These are phyloP conservation scores for Fusarium miscanthi DNA, from an alignment of 2,329 filamentous ascomycete genomes.

Conservation along the genomic window DNA sequence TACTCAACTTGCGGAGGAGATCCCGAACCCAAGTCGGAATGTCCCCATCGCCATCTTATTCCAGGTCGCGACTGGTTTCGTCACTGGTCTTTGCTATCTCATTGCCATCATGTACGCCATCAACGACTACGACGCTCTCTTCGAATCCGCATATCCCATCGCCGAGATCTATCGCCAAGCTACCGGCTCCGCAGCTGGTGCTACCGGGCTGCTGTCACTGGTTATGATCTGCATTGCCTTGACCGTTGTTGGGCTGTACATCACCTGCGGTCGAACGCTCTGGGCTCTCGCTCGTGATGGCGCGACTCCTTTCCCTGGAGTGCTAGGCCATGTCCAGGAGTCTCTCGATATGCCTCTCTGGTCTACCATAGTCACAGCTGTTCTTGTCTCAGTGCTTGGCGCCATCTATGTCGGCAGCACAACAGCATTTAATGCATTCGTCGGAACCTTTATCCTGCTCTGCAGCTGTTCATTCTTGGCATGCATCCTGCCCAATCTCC, in stretches of 20 bases:
- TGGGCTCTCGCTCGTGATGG: constrained; percentile 56
- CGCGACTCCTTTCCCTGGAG: constrained; percentile 49
- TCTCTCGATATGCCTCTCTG: constrained; percentile 51
- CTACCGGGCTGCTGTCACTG: constrained; percentile 61
- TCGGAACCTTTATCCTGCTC: constrained; percentile 60
- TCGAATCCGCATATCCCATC: constrained; percentile 68
- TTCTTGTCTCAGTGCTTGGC: constrained; percentile 64
- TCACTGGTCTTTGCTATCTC: constrained; percentile 64
- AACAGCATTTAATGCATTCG: constrained; percentile 75
- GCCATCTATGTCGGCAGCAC: constrained; percentile 73
- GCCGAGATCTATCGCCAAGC: constrained; percentile 74
- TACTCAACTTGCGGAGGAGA: constrained; percentile 74
- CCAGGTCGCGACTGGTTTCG: constrained; percentile 62
- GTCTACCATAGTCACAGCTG: constrained; percentile 62
- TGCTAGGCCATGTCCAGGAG: constrained; percentile 47
- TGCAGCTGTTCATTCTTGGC: constrained; percentile 63
- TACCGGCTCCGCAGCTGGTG: constrained; percentile 61
- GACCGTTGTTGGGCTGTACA: constrained; percentile 51
- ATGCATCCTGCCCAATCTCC: constrained; percentile 69
- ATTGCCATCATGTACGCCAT: constrained; percentile 69
- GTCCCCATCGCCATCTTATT: constrained; percentile 65
- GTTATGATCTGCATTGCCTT: constrained; percentile 53
- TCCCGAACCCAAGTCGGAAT: constrained; percentile 62
- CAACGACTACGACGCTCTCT: constrained; percentile 63
- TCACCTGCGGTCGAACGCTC: constrained; percentile 54